Evolutionary conservation across 2,329 filamentous ascomycete genomes (phyloP).

Genomic region (Pseudogymnoascus sp.): DNA sequence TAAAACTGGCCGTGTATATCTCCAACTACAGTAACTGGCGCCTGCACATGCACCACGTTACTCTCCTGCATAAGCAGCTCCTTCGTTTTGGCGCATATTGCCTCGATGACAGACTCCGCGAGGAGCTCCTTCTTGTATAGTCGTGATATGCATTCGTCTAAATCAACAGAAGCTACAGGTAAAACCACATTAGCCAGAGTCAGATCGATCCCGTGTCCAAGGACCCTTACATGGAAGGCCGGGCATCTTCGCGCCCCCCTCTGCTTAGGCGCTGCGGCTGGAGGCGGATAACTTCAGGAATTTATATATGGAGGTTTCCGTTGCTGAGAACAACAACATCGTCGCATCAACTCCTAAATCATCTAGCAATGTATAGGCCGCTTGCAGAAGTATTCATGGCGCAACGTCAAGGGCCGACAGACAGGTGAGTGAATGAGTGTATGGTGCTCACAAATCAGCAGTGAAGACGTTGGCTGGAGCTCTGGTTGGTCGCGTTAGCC

Average conservation of each 20-base stretch:
- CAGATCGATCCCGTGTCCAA: neutral
- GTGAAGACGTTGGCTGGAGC: slow-evolving; percentile 2
- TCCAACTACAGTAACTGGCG: slow-evolving; percentile 92
- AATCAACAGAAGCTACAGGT: slow-evolving; percentile 75
- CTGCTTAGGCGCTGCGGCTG: slow-evolving; percentile 14
- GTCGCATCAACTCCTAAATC: slow-evolving; percentile 19
- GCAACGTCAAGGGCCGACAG: neutral
- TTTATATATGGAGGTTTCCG: slow-evolving; percentile 21
- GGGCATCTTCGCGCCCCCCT: slow-evolving; percentile 38
- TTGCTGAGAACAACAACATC: slow-evolving; percentile 27
- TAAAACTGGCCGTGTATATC: slow-evolving; percentile 99
- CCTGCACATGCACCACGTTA: slow-evolving; percentile 95
- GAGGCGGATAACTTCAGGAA: slow-evolving; percentile 19
- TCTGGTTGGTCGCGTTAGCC: slow-evolving; percentile 6
- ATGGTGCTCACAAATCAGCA: slow-evolving; percentile 4
- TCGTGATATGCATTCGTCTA: slow-evolving; percentile 96
- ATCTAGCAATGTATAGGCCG: slow-evolving; percentile 1
- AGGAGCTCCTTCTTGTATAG: slow-evolving; percentile 96
- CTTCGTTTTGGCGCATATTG: slow-evolving; percentile 98
- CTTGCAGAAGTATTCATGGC: neutral
- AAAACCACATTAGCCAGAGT: slow-evolving; percentile 5
- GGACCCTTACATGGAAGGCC: slow-evolving; percentile 44
- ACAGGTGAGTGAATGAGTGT: slow-evolving; percentile 1
- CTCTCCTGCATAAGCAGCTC: slow-evolving; percentile 99
- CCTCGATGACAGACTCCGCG: slow-evolving; percentile 95